Conservation (phyloP, 257 asterid species). For the Galeopsis tetrahit region DNA sequence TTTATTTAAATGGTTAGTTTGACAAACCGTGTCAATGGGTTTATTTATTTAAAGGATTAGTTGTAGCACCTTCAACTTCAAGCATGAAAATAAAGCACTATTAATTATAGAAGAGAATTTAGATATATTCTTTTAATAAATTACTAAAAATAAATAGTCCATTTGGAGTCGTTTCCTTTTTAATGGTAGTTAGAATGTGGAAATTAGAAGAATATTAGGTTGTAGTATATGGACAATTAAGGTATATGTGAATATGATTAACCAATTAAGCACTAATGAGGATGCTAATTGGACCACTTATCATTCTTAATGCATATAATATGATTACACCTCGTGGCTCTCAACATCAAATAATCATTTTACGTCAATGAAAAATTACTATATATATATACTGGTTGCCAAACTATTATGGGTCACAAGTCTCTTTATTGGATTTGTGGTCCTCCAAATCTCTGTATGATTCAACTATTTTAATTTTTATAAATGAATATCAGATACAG, state of each 20-base stretch:
- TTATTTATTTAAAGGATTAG: not conserved
- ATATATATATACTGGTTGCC: slow-evolving; percentile 30
- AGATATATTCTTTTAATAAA: too few relatives aligned
- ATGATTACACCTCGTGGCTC: slow-evolving; percentile 31
- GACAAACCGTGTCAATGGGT: not conserved
- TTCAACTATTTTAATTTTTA: slow-evolving; percentile 3
- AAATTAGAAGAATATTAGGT: not conserved
- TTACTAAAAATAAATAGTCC: not conserved
- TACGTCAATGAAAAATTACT: slow-evolving; percentile 32
- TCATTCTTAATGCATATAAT: slow-evolving; percentile 27
- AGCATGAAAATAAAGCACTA: slow-evolving; percentile 12
- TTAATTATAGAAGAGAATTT: not conserved
- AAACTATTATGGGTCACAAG: slow-evolving; percentile 43
- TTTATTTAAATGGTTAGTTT: slow-evolving; percentile 6
- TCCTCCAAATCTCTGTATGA: slow-evolving; percentile 34
- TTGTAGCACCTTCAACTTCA: not conserved
- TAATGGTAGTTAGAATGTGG: slow-evolving; percentile 5
- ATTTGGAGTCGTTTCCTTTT: not conserved
- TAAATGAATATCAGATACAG: too few relatives aligned
- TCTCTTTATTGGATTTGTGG: slow-evolving; percentile 48
- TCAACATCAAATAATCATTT: slow-evolving; percentile 38
- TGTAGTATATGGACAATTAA: not conserved
- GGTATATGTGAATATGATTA: not conserved
- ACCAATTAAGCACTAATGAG: not conserved
- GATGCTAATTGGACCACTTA: slow-evolving; percentile 31